These are phyloP conservation scores for Pyrenophora teres DNA, from an alignment of 2,329 filamentous ascomycete species.

Conservation along the genomic window DNA sequence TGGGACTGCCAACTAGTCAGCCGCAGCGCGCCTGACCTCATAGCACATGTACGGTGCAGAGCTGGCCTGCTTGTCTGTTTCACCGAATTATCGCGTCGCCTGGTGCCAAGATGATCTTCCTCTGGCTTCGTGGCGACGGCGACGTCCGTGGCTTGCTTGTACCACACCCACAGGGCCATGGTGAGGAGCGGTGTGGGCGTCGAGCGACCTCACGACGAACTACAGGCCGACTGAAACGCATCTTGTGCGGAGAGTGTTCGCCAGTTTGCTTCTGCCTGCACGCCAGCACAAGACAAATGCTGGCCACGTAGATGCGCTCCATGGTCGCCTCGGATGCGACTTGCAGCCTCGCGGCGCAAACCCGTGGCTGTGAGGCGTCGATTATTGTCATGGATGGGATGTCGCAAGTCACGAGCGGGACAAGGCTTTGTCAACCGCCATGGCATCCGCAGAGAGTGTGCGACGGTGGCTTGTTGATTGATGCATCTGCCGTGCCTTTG, in stretches of 20 bases:
- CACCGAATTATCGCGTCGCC: background rate
- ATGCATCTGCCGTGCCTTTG: conserved; percentile 6
- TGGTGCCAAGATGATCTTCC: conserved; percentile 6
- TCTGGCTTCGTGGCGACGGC: conserved; percentile 2
- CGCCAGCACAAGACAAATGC: conserved; percentile 31
- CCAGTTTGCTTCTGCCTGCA: conserved; percentile 12
- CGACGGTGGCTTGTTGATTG: conserved; percentile 1
- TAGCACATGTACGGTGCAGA: background rate
- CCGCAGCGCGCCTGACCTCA: too few relatives aligned
- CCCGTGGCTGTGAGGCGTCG: conserved; percentile 19
- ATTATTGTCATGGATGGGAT: conserved; percentile 23
- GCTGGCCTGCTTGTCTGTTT: background rate
- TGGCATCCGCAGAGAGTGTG: conserved; percentile 4
- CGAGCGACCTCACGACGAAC: conserved; percentile 11
- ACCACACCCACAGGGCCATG: conserved; percentile 13
- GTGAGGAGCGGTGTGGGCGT: conserved; percentile 30
- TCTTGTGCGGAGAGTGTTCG: background rate
- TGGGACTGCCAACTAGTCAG: too few relatives aligned
- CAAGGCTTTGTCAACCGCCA: conserved; percentile 3
- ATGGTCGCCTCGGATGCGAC: conserved; percentile 19
- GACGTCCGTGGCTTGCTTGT: conserved; percentile 18
- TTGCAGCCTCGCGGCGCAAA: conserved; percentile 22
- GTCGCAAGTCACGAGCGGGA: conserved; percentile 20
- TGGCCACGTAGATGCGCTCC: conserved; percentile 10
- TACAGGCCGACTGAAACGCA: conserved; percentile 2